Evolutionary conservation across 2,329 filamentous ascomycete genomes (phyloP), one percentile per base, ranked within the genome.

Genomic region (Thielaviopsis euricoi): DNA sequence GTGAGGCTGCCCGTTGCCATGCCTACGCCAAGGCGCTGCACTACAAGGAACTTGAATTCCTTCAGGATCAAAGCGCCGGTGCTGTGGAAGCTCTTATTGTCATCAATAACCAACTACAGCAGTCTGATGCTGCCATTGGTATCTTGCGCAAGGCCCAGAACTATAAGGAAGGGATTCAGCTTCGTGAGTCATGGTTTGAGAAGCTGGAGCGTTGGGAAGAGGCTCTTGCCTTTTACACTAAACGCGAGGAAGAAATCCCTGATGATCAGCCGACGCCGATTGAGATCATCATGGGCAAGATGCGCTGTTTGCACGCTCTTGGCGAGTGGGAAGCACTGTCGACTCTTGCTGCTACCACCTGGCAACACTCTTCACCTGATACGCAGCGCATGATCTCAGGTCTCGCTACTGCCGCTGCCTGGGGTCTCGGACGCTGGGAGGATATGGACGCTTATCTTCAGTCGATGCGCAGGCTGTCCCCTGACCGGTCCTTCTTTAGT

Each of bases 111-210:
- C 91, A 98, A 68, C 79, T 99, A 6, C 93, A 98, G 69, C 93
- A 99, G 69, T 96, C 93, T 7, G 93, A 99, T 71, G 94, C 93
- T 33, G 94, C 93, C 49, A 97, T 99, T 64, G 93, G 93, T 70
- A 99, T 99, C 61, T 76, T 99, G 59, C 84, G 93, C 55, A 95
- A 95, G 71, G 93, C 93, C 9, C 93, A 98, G 69, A 82, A 89
- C 50, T 98, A 97, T 69, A 87, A 88, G 64, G 93, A 98, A 66
- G 81, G 81, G 15, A 95, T 99, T 29, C 89, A 95, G 67, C 77
- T 98, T 54, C 89, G 95, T 61, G 93, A 99, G 72, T 96, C 90
- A 0, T 99, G 93, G 93, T 98, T 96, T 64, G 94, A 98, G 71
- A 97, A 96, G 73, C 74, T 99, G 53, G 89, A 97, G 69, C 83